These are phyloP conservation scores for Austroboletus niveus DNA, from an alignment of 1,284 basidiomycete species.

Conservation along the genomic window DNA sequence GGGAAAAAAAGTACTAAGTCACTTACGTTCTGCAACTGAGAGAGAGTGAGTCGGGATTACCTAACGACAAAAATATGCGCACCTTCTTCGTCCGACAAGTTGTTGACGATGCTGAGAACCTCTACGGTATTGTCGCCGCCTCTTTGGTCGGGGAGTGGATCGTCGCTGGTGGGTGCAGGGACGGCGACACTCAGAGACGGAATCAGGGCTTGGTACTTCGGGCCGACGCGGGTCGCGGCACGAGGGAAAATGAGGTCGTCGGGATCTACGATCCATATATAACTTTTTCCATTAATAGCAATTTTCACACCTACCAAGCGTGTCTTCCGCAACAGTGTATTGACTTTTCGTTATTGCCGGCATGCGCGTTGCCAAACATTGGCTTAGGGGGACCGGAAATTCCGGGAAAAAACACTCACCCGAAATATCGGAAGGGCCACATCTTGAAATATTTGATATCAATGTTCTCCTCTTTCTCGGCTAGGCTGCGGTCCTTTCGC, in stretches of 20 bases:
- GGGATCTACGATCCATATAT: slow-evolving; percentile 56
- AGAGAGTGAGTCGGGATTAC: slow-evolving; percentile 16
- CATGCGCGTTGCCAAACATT: slow-evolving; percentile 8
- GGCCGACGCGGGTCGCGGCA: slow-evolving; percentile 82
- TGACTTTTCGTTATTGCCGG: slow-evolving; percentile 47
- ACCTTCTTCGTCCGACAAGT: slow-evolving; percentile 67
- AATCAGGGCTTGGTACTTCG: slow-evolving; percentile 78
- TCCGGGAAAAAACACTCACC: slow-evolving; percentile 50
- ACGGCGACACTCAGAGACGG: slow-evolving; percentile 41
- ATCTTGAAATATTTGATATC: slow-evolving; percentile 83
- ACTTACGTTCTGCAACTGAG: slow-evolving; percentile 30
- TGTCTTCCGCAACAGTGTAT: slow-evolving; percentile 89
- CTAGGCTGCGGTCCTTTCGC: slow-evolving; percentile 63
- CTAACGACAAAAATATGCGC: slow-evolving; percentile 26
- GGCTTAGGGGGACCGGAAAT: slow-evolving; percentile 1
- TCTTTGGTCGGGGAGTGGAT: slow-evolving; percentile 47
- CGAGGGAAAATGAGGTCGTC: slow-evolving; percentile 95
- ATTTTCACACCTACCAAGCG: slow-evolving; percentile 60
- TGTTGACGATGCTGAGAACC: slow-evolving; percentile 59
- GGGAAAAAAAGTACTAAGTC: neutral
- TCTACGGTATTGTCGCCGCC: slow-evolving; percentile 77
- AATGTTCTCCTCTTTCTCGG: slow-evolving; percentile 74
- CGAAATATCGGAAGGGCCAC: slow-evolving; percentile 97
- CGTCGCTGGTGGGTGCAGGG: slow-evolving; percentile 34
- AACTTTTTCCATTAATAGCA: slow-evolving; percentile 20